Base-by-base conservation (phyloP, 306 rosid species). In the Quercus gilva region DNA sequence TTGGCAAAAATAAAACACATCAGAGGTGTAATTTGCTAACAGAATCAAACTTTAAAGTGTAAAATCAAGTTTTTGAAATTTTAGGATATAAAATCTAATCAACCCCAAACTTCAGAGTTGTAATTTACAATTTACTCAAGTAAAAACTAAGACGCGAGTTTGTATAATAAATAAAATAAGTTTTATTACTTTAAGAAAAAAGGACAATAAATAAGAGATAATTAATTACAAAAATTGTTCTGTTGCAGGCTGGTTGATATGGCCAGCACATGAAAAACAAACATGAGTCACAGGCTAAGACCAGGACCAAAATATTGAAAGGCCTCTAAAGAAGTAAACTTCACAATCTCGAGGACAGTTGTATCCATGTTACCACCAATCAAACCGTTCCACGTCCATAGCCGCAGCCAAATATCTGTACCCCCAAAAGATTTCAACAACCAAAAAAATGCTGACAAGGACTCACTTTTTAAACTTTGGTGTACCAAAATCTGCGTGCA, bases 401-500 rank as follows among this genome's bases (percentile, higher is more conserved):
- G 58, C 2, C 0, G 63, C 55, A 13, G 56, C 59, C 56, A 17
- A 69, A 71, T 15, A n/a, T 23, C 41, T 31, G 8, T 49, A 52
- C 13, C 4, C 52, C 55, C 1, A 41, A 21, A 26, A n/a, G 14
- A 5, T 9, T n/a, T 57, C 14, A 57, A n/a, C 23, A 57, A 57
- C 2, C 2, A 57, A 20, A 20, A 20, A 55, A 20, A 7, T 9
- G 23, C 3, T 25, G 67, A 63, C 18, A 61, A 15, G 37, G 20
- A 63, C 52, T 0, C 14, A 49, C 53, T 49, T 49, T 14, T 41
- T 41, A 41, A 0, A 2, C 23, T 5, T 12, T 51, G 80, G 29
- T 77, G 75, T 43, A 77, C 75, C 45, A 33, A 77, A 69, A 15
- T 21, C 19, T 69, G 19, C 15, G 81, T 77, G 75, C 41, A 17